A percentile compares a stretch with the other conserved stretches of the same genome.
phyloP scores from a whole-genome alignment of 371 early-diverging fungal species.

The Mucor mucedo region DNA sequence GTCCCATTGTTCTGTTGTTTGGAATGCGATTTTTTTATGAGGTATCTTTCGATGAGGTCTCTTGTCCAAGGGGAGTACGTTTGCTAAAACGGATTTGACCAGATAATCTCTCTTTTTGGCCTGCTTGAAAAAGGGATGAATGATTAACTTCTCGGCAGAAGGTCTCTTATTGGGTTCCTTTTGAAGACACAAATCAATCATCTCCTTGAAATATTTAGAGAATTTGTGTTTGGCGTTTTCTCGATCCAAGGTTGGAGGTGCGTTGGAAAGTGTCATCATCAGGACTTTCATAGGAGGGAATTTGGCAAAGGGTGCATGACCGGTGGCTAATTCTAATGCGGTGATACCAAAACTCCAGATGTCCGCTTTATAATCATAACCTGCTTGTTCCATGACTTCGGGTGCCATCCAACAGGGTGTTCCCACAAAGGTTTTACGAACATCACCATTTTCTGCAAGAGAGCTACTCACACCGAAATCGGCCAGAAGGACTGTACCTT shows the following conservation, averaged over 20 bases:
- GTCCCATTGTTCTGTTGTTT: constrained; percentile 53
- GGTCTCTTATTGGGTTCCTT: constrained; percentile 86
- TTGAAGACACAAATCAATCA: constrained; percentile 84
- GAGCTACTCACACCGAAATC: constrained; percentile 91
- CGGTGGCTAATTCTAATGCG: constrained; percentile 84
- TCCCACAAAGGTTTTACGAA: constrained; percentile 76
- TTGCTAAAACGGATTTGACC: constrained; percentile 58
- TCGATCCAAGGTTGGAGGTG: constrained; percentile 86
- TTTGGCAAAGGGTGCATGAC: constrained; percentile 91
- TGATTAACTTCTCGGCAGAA: constrained; percentile 75
- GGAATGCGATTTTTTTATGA: constrained; percentile 40
- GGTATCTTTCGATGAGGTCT: constrained; percentile 58
- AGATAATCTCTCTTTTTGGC: constrained; percentile 78
- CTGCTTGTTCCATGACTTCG: constrained; percentile 75
- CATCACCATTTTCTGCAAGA: constrained; percentile 75
- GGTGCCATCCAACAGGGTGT: constrained; percentile 92
- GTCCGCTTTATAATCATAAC: constrained; percentile 89
- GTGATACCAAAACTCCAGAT: constrained; percentile 95
- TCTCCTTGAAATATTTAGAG: constrained; percentile 79
- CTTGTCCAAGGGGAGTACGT: constrained; percentile 72
- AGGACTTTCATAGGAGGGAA: constrained; percentile 86
- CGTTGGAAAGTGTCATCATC: constrained; percentile 87
- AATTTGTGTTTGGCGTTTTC: constrained; percentile 77
- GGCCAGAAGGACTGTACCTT: constrained; percentile 83
- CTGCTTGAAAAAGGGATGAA: constrained; percentile 82